Evolutionary conservation across 2,329 filamentous ascomycete species (phyloP), one percentile per base, ranked within the genome.

Genomic region (Beauveria sp.): DNA sequence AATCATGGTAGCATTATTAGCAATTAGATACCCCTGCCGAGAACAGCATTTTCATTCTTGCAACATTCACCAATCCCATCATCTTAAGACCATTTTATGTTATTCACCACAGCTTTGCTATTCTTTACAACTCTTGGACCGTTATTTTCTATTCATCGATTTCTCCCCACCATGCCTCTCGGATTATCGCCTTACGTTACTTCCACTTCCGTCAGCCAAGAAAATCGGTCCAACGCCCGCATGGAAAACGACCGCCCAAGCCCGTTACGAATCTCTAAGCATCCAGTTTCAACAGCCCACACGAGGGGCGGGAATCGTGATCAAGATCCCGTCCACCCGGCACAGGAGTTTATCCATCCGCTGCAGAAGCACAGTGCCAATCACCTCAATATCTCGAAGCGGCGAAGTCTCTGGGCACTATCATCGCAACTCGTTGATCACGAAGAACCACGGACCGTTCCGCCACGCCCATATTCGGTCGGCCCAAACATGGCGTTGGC

Each of bases 241-340:
- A 14, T 54, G 54, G 59, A 61, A 40, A 61, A 61, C 24, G 72
- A 71, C 66, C 67, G 69, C 61, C 77, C 80, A 20, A 74, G 74
- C 38, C 83, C 83, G 12, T 69, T 84, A 40, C 77, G 79, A 46
- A 80, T 85, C 67, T 69, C 78, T 67, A 85, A 83, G 68, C 72
- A 72, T 40, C 50, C 53, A 9, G 60, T 14, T 26, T 62, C 34
- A 22, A 49, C 40, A 67, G 65, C 67, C 60, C 68, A 65, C 34
- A 55, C 40, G 28, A 56, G 31, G 64, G 63, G 31, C 49, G 14
- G 63, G 52, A 43, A 73, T 70, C 62, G 34, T 24, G 40, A 5
- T 16, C 46, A 52, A 12, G 5, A 3, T 10, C 24, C 56, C 18
- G 6, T 12, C 10, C 18, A 28, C 12, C 6, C 48, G 9, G 10